phyloP scores from a whole-genome alignment of 768 basidiomycete species.

The Leccinum pellstonianum region DNA sequence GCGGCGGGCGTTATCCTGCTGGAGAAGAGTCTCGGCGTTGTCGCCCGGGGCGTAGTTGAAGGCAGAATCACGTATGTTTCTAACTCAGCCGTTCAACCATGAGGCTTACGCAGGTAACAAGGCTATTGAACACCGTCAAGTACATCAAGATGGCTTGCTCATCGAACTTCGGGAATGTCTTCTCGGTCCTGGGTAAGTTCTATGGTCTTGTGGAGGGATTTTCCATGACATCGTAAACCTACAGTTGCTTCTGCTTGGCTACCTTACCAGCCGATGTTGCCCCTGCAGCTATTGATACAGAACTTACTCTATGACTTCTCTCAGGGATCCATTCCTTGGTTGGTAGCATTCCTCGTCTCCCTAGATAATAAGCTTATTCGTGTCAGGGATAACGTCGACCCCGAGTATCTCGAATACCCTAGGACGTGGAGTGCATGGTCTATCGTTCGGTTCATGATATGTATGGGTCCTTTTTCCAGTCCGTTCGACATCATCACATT shows the following conservation, averaged over 20 bases:
- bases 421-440: constrained; percentile 35
- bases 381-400: constrained; percentile 37
- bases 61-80: constrained; percentile 33
- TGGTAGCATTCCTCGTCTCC: not conserved
- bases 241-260: constrained; percentile 38
- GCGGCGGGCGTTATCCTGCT: constrained; percentile 37
- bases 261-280: constrained; percentile 33
- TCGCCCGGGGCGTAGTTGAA: constrained; percentile 33
- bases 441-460: constrained; percentile 38
- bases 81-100: not conserved
- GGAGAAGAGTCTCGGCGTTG: constrained; percentile 37
- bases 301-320: constrained; percentile 39
- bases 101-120: constrained; percentile 17
- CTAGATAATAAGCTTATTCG: constrained; percentile 6
- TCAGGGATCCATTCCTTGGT: constrained; percentile 38
- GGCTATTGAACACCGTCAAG: constrained; percentile 37
- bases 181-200: constrained; percentile 31
- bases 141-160: constrained; percentile 41
- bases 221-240: not conserved
- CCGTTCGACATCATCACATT: constrained; percentile 35
- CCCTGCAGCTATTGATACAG: constrained; percentile 33
- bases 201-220: not conserved
- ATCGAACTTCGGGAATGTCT: constrained; percentile 37
- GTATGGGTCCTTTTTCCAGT: constrained; percentile 37
- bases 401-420: constrained; percentile 34